Base-by-base conservation (phyloP, 2,329 filamentous ascomycete species). In the Fusarium sp. region DNA sequence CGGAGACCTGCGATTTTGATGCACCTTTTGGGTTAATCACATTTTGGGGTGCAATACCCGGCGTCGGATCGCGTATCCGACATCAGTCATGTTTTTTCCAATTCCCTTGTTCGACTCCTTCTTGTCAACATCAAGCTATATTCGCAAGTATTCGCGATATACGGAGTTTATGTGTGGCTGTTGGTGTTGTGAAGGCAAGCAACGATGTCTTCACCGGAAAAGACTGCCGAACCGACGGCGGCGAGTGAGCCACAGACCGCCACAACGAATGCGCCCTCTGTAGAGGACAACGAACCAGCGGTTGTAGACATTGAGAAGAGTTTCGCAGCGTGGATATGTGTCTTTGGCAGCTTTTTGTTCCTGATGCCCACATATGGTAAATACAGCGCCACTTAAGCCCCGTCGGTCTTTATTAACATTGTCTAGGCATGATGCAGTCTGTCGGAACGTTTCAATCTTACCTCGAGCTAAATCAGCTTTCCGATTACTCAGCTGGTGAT, bases 361-460 rank as follows among this genome's bases (percentile, higher is more conserved):
- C 22, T 66, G 2, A 65, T 66, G 63, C 63, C 63, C 0, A 66
- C 63, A 9, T 66, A 45, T 1, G 63, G 63, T 66, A 31, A 18
- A 18, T 8, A 14, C 17, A 15, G 1, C 22, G 18, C 12, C 29
- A 25, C 12, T 36, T 10, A 25, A n/a, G 22, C 7, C n/a, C 5
- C n/a, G 13, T 25, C 18, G 7, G 8, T 12, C 27, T 9, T 38
- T 0, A 5, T 18, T 50, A 17, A 65, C 25, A 4, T n/a, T 4
- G 4, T 13, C 20, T 7, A 66, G 63, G 63, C 1, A 66, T 66
- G 63, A 66, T 66, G 63, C 63, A 66, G 46, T 66, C 63, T 14
- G 52, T 66, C 4, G 63, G 63, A 22, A 65, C 62, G 1, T 66
- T 22, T 13, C 63, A 66, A 15, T 66, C 63, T 11, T 66, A 66